Base-by-base conservation (phyloP, 2,329 filamentous ascomycete genomes). In the Colletotrichum lini region DNA sequence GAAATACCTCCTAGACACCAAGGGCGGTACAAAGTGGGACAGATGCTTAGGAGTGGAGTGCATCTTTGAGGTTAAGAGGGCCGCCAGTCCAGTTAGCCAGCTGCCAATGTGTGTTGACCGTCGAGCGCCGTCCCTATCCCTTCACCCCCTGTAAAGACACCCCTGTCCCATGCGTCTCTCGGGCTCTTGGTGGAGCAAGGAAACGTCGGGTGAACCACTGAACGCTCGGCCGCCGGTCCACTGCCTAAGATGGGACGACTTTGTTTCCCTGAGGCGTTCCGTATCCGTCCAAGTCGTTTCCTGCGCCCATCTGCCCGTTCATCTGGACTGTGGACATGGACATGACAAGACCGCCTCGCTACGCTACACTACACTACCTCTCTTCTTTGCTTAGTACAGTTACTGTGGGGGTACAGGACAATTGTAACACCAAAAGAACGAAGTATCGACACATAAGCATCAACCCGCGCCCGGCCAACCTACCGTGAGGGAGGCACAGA, bases 191-290 rank as follows among this genome's bases (percentile, higher is more conserved):
- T 59, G 68, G 65, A 35, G 61, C 45, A 56, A 38, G 42, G 62
- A 7, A 52, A 21, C 47, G 56, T 44, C 67, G 58, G 58, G 58
- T 70, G 64, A 71, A 47, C 68, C 68, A 69, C 44, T 69, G 58
- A 54, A 49, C 69, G 58, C 52, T 38, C 52, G 58, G 58, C 53
- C 18, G 65, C 69, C 65, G 65, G 69, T 44, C 65, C 58, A 68
- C 65, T 68, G 58, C 59, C 68, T 58, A 68, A 71, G 68, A 72
- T 72, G 66, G 70, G 66, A 70, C 65, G 65, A 70, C 70, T 56
- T 54, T 65, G 70, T 65, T 72, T 59, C 59, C 57, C 38, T 56
- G n/a, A 47, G 57, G 57, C 63, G 30, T 49, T 49, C 58, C 42
- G 42, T 57, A 56, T 62, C 64, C 57, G 58, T 70, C 54, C 58